Conservation (phyloP, 306 rosid species). For the Macrotyloma uniflorum region DNA sequence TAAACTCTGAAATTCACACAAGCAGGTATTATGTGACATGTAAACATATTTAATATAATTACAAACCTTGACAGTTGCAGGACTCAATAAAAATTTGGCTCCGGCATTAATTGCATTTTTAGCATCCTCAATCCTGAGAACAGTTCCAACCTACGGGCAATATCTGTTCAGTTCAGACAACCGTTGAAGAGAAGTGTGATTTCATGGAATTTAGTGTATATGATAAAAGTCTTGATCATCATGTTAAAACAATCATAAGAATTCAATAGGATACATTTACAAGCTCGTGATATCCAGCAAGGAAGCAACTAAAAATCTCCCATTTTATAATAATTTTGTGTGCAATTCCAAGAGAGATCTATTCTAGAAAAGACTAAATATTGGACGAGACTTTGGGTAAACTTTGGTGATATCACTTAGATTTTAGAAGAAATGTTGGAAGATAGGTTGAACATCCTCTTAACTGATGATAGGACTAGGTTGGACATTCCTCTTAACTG, state of each 20-base stretch:
- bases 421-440: not conserved
- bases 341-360: not conserved
- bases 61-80: constrained; percentile 73
- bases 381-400: not conserved
- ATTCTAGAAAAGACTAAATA: constrained; percentile 8
- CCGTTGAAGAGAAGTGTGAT: constrained; percentile 19
- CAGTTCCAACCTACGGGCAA: constrained; percentile 84
- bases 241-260: constrained; percentile 16
- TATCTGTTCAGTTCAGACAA: constrained; percentile 38
- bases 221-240: constrained; percentile 13
- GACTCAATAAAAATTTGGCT: constrained; percentile 94
- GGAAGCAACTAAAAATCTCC: not conserved
- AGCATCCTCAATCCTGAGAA: constrained; percentile 80
- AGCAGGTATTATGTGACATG: constrained; percentile 7
- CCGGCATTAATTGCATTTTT: constrained; percentile 70
- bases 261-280: not conserved
- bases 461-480: not conserved
- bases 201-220: constrained; percentile 1
- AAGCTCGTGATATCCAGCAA: not conserved
- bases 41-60: not conserved
- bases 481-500: not conserved
- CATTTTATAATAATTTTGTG: not conserved
- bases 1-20: not conserved
- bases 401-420: constrained; percentile 11
- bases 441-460: constrained; percentile 1